Evolutionary conservation across 2,329 filamentous ascomycete genomes (phyloP).

Genomic region (Fusarium tjaetaba): DNA sequence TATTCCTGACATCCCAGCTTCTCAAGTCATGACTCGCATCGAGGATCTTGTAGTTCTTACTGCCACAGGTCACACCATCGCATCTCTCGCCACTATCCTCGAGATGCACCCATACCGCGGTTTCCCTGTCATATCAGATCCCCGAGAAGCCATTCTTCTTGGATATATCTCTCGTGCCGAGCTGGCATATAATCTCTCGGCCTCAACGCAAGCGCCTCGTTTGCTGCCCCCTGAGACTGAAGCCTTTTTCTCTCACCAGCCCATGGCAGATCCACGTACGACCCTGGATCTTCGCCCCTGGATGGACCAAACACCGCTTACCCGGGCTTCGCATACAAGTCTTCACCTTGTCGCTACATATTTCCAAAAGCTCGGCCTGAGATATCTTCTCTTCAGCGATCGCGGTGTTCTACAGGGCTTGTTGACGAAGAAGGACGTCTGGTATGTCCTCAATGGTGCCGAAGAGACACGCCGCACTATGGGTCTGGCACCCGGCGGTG

Average conservation of each 20-base stretch:
- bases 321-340: constrained; percentile 78
- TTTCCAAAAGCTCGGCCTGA: constrained; percentile 92
- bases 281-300: constrained; percentile 91
- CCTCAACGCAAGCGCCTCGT: constrained; percentile 63
- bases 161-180: constrained; percentile 96
- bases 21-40: constrained; percentile 89
- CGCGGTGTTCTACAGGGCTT: constrained; percentile 84
- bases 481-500: constrained; percentile 31
- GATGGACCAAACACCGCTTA: constrained; percentile 99
- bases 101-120: constrained; percentile 82
- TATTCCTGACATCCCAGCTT: constrained; percentile 85
- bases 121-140: constrained; percentile 88
- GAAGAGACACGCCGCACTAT: constrained; percentile 66
- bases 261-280: constrained; percentile 78
- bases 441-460: constrained; percentile 87
- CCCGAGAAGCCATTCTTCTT: constrained; percentile 79
- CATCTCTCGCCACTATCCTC: constrained; percentile 76
- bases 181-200: constrained; percentile 78
- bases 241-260: constrained; percentile 85
- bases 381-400: constrained; percentile 89
- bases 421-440: constrained; percentile 97
- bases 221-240: constrained; percentile 76
- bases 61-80: constrained; percentile 87
- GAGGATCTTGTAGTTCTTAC: constrained; percentile 91
- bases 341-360: constrained; percentile 90